Conservation (phyloP, 352 stramenopile species). For the Proteromonas lacertae region DNA sequence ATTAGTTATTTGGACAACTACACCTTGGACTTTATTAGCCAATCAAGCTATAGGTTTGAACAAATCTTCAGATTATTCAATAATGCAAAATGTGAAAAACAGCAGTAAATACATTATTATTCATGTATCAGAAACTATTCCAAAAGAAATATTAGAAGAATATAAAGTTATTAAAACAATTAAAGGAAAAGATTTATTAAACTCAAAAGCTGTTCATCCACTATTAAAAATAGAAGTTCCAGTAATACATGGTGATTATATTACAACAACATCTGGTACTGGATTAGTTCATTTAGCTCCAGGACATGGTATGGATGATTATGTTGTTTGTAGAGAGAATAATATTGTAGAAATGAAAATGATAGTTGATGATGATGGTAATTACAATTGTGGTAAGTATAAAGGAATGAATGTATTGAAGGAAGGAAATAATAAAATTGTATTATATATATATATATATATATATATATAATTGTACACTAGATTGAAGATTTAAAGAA, state of each 20-base stretch:
- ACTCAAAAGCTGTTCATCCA: constrained; percentile 37
- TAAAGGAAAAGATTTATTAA: constrained; percentile 16
- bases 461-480: too few relatives aligned
- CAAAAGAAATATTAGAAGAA: constrained; percentile 20
- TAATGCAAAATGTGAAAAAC: constrained; percentile 20
- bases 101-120: constrained; percentile 6
- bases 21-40: constrained; percentile 84
- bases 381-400: constrained; percentile 61
- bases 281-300: constrained; percentile 92
- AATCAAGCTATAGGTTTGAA: constrained; percentile 91
- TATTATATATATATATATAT: too few relatives aligned
- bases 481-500: constrained; percentile 37
- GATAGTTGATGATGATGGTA: constrained; percentile 31
- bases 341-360: constrained; percentile 36
- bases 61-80: constrained; percentile 48
- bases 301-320: constrained; percentile 84
- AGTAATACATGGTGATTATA: constrained; percentile 65
- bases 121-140: constrained; percentile 23
- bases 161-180: constrained; percentile 9
- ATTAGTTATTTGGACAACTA: constrained; percentile 82
- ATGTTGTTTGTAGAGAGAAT: too few relatives aligned
- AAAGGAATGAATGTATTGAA: constrained; percentile 40
- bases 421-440: constrained; percentile 59
- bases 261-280: constrained; percentile 80
- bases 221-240: constrained; percentile 31